These are phyloP conservation scores for Clonostachys rhizophaga DNA, from an alignment of 2,329 filamentous ascomycete species.

Conservation along the genomic window DNA sequence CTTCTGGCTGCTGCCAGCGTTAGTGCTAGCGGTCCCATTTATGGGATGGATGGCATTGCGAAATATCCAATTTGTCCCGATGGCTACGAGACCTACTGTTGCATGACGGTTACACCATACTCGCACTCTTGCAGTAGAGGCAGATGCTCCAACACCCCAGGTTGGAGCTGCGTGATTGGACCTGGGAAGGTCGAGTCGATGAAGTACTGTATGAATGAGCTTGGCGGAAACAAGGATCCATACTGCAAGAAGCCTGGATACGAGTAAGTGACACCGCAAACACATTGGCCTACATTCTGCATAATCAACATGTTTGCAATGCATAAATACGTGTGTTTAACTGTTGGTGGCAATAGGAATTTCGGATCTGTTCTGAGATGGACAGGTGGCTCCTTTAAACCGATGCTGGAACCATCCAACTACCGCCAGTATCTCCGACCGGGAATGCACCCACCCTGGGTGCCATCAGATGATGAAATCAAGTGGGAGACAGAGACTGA, in stretches of 20 bases:
- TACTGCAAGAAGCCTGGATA: conserved; percentile 1
- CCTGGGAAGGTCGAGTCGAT: conserved; percentile 1
- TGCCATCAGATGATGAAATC: background rate
- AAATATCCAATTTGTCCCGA: background rate
- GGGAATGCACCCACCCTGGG: conserved; percentile 1
- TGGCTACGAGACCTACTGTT: background rate
- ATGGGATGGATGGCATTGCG: too few relatives aligned
- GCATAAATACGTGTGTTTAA: background rate
- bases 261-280: background rate
- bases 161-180: conserved; percentile 1
- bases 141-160: background rate
- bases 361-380: background rate
- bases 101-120: background rate
- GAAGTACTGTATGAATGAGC: background rate
- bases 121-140: background rate
- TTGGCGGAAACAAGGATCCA: background rate
- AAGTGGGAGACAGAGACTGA: conserved; percentile 2
- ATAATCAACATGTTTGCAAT: background rate
- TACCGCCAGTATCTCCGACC: background rate
- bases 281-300: background rate
- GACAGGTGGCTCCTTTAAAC: background rate
- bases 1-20: too few relatives aligned
- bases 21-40: too few relatives aligned
- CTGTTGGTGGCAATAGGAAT: background rate
- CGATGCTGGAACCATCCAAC: background rate